A percentile compares a stretch with the other conserved stretches of the same genome.
Conservation (phyloP, 345 rosid species). For the Stellera chamaejasme region DNA sequence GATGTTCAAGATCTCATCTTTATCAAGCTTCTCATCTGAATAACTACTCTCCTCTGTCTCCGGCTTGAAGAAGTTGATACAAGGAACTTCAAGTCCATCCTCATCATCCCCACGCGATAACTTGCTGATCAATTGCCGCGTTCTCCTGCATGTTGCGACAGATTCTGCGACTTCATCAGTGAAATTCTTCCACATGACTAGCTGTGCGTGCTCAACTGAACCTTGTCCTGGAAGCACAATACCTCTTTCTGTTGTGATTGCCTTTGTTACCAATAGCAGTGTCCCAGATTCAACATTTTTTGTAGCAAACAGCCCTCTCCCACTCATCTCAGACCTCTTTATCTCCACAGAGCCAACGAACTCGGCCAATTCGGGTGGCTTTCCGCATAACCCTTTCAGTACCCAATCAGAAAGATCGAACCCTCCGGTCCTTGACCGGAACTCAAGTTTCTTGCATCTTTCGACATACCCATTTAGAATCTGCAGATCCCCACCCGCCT, state of each 20-base stretch:
- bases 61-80: constrained; percentile 43
- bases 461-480: constrained; percentile 46
- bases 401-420: constrained; percentile 87
- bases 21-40: constrained; percentile 25
- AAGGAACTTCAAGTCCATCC: constrained; percentile 45
- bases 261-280: constrained; percentile 56
- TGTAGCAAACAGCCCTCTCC: constrained; percentile 72
- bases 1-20: constrained; percentile 45
- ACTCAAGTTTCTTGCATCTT: constrained; percentile 68
- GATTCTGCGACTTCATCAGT: constrained; percentile 41
- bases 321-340: constrained; percentile 54
- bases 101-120: constrained; percentile 61
- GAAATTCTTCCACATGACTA: constrained; percentile 88
- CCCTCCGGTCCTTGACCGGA: constrained; percentile 47
- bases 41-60: constrained; percentile 24
- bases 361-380: constrained; percentile 66
- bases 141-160: constrained; percentile 35
- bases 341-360: constrained; percentile 58
- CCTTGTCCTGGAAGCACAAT: constrained; percentile 41
- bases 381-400: constrained; percentile 49
- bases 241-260: constrained; percentile 71
- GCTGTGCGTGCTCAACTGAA: constrained; percentile 43
- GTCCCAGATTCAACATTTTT: constrained; percentile 62
- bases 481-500: constrained; percentile 42
- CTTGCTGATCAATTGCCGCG: constrained; percentile 27